phyloP scores from a whole-genome alignment of 2,329 filamentous ascomycete genomes.

The Seiridium cupressi region DNA sequence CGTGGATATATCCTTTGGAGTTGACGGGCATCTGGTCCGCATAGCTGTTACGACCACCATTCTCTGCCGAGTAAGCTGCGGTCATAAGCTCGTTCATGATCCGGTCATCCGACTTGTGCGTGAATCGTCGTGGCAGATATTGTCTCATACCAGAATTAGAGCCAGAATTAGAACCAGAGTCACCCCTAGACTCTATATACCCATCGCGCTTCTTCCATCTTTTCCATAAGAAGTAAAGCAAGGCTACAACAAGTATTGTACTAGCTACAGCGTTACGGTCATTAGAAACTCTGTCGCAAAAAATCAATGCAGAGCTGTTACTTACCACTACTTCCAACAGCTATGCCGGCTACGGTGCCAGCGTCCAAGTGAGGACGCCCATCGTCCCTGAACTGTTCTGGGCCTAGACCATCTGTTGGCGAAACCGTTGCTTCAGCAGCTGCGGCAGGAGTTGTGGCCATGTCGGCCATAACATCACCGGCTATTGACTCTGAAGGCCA shows the following conservation, averaged over 20 bases:
- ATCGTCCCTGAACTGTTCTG: not conserved
- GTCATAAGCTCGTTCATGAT: constrained; percentile 9
- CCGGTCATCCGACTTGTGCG: constrained; percentile 9
- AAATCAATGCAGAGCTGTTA: not conserved
- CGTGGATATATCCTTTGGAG: not conserved
- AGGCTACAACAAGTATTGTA: not conserved
- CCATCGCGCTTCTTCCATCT: not conserved
- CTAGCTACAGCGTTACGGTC: not conserved
- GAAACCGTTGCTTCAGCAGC: not conserved
- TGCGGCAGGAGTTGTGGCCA: not conserved
- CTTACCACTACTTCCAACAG: constrained; percentile 4
- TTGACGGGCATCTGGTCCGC: not conserved
- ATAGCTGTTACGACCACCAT: not conserved
- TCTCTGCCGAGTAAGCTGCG: constrained; percentile 3
- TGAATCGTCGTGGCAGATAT: not conserved
- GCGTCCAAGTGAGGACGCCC: not conserved
- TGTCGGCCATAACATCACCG: not conserved
- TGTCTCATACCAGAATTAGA: not conserved
- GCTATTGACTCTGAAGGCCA: not conserved
- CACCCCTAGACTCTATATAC: too few relatives aligned
- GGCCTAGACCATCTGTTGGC: not conserved
- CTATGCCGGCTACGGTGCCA: constrained; percentile 1
- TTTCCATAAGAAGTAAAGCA: not conserved
- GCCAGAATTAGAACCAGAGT: too few relatives aligned
- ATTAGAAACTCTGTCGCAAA: not conserved